phyloP scores from a whole-genome alignment of 768 basidiomycete genomes.

The Lactarius pseudohatsudake region DNA sequence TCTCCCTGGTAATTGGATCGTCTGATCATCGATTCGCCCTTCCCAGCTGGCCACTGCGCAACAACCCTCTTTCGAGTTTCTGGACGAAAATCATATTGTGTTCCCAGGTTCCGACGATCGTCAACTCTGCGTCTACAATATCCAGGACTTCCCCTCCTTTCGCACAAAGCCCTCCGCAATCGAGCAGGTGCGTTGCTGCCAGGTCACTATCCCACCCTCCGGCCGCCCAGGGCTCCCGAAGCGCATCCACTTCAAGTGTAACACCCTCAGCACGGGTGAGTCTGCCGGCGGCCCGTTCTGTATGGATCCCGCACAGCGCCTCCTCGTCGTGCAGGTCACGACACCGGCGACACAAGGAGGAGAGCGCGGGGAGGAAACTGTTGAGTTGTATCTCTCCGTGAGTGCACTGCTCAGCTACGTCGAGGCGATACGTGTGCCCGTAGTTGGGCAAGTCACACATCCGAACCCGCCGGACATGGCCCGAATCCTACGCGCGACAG shows the following conservation, averaged over 20 bases:
- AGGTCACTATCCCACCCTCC: not conserved
- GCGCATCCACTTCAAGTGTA: not conserved
- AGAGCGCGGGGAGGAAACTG: not conserved
- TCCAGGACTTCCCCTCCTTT: constrained; percentile 3
- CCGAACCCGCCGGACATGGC: not conserved
- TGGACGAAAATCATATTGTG: constrained; percentile 2
- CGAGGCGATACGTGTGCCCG: not conserved
- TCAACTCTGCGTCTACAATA: constrained; percentile 5
- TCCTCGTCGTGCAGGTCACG: not conserved
- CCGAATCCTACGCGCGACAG: not conserved
- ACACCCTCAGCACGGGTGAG: not conserved
- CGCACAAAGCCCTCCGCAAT: not conserved
- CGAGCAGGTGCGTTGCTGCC: not conserved
- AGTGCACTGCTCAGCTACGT: not conserved
- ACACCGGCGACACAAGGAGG: not conserved
- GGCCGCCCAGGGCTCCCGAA: not conserved
- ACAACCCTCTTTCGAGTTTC: not conserved
- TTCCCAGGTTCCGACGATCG: not conserved
- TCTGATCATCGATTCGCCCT: not conserved
- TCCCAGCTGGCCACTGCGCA: not conserved
- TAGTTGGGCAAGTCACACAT: not conserved
- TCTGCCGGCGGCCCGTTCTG: not conserved
- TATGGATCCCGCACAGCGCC: not conserved
- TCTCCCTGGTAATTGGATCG: not conserved
- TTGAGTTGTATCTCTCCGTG: not conserved